Base-by-base conservation (phyloP, 1,284 basidiomycete genomes). In the Leccinum fallax region DNA sequence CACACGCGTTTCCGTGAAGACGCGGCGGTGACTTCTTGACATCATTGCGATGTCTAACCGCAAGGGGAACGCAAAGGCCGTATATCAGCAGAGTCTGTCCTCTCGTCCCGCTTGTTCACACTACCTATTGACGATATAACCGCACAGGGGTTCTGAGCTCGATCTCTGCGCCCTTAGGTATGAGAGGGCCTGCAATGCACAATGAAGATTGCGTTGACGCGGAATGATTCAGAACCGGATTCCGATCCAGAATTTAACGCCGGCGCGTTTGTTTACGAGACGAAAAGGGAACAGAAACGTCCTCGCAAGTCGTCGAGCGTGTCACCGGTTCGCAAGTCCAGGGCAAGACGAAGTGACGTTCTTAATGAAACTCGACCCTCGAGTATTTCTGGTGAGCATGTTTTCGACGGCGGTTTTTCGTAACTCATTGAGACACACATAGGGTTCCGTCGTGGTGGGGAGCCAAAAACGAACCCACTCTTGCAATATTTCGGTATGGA, bases 231-330 rank as follows among this genome's bases (percentile, higher is more conserved):
- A 75, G 72, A 74, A 57, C 63, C 64, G 65, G 86, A 85, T 61
- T 78, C 81, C 0, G 85, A 87, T 62, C 79, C 85, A n/a, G 85
- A 88, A 61, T 87, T 87, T 60, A 79, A 75, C 30, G 66, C 81
- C 1, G 83, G 83, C 0, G 58, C 67, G 4, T 82, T 80, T 57
- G 61, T 80, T 13, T 76, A 78, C 51, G 73, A 79, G 57, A 65
- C 75, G 32, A 74, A 69, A 61, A 73, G 72, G 65, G 76, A 76
- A 61, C 71, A 69, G 53, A 75, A 67, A 54, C 62, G 61, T 28
- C 58, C 61, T 60, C 62, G 60, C 19, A 65, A 59, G 32, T 58
- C 70, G 19, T 61, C 60, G 3, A 62, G 55, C 6, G 52, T 46
- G 16, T 70, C 73, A 24, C 63, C 53, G 1, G 53, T 59, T 5